phyloP scores from a whole-genome alignment of 73 alveolate species.

The Blepharisma stoltei region DNA sequence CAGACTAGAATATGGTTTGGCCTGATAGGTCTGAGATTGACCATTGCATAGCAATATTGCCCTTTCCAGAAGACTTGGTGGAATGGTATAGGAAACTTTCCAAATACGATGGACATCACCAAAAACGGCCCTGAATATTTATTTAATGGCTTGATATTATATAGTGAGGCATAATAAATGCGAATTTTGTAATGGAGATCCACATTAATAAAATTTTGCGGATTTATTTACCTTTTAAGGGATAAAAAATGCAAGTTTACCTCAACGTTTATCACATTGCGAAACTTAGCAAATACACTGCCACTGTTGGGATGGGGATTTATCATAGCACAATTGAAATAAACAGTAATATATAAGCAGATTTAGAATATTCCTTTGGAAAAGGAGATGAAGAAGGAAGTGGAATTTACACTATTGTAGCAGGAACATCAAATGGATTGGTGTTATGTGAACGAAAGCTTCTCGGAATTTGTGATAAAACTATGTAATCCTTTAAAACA shows the following conservation, averaged over 20 bases:
- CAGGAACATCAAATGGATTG: not conserved
- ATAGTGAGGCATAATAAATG: too few species aligned
- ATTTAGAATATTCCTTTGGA: not conserved
- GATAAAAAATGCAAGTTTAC: not conserved
- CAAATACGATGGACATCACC: not conserved
- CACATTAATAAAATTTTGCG: too few species aligned
- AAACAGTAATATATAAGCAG: not conserved
- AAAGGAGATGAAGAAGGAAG: not conserved
- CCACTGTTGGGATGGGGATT: not conserved
- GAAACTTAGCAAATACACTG: not conserved
- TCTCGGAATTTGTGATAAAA: not conserved
- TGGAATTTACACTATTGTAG: not conserved
- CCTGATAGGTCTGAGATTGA: conserved; percentile 66
- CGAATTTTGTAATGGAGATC: too few species aligned
- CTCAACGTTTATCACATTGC: not conserved
- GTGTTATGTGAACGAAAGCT: not conserved
- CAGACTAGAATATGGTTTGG: conserved; percentile 73
- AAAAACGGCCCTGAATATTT: too few species aligned
- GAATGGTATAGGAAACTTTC: conserved; percentile 11
- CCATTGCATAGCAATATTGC: conserved; percentile 67
- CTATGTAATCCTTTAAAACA: too few species aligned
- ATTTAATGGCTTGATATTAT: too few species aligned
- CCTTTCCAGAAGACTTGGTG: conserved; percentile 63
- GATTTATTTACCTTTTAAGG: too few species aligned
- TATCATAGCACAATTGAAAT: not conserved